phyloP scores from a whole-genome alignment of 768 basidiomycete species.

The Boletus coccyginus region DNA sequence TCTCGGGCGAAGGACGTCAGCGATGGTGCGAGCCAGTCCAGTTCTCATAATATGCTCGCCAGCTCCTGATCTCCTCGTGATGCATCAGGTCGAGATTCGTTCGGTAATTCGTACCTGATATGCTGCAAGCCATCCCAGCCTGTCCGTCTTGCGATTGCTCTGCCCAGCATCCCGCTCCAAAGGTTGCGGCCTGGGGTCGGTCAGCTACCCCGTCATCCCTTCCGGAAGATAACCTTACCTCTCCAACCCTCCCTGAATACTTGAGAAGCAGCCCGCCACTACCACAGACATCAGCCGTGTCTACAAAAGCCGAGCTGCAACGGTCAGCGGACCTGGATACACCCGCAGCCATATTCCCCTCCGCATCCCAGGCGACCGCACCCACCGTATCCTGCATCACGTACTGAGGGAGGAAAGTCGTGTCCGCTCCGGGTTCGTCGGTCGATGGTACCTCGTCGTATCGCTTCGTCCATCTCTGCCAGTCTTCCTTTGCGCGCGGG shows the following conservation, averaged over 20 bases:
- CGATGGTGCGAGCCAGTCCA: slow-evolving; percentile 53
- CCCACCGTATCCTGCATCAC: slow-evolving; percentile 77
- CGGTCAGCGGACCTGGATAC: slow-evolving; percentile 58
- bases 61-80: slow-evolving; percentile 44
- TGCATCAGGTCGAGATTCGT: neutral
- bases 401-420: slow-evolving; percentile 21
- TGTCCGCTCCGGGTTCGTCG: neutral
- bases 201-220: neutral
- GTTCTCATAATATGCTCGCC: slow-evolving; percentile 69
- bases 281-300: neutral
- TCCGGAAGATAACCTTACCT: slow-evolving; percentile 41
- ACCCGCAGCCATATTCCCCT: slow-evolving; percentile 57
- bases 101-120: slow-evolving; percentile 43
- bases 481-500: slow-evolving; percentile 47
- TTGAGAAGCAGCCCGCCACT: slow-evolving; percentile 84
- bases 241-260: slow-evolving; percentile 68
- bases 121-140: slow-evolving; percentile 60
- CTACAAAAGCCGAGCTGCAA: too few relatives aligned
- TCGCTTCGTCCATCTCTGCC: slow-evolving; percentile 58
- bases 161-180: slow-evolving; percentile 79
- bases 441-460: slow-evolving; percentile 28
- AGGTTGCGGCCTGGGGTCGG: slow-evolving; percentile 56
- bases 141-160: slow-evolving; percentile 28
- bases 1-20: slow-evolving; percentile 38
- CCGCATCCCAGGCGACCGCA: slow-evolving; percentile 55